phyloP scores from a whole-genome alignment of 2,329 filamentous ascomycete species.

The Lachnellula willkommii region DNA sequence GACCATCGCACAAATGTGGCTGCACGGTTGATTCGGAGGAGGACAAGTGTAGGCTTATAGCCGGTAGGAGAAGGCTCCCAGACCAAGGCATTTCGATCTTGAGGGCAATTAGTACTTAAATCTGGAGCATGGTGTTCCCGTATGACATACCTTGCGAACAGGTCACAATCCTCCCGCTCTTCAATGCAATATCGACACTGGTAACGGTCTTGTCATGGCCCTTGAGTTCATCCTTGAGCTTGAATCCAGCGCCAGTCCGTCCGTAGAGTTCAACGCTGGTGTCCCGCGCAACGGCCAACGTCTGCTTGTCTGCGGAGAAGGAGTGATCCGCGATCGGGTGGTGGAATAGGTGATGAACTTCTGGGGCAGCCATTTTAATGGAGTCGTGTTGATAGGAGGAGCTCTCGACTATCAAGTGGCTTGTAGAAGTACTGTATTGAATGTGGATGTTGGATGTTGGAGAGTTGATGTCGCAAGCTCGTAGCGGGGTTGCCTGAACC shows the following conservation, averaged over 20 bases:
- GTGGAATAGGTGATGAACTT: slow-evolving; percentile 97
- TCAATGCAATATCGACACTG: slow-evolving; percentile 89
- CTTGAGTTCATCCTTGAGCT: slow-evolving; percentile 84
- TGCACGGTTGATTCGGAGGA: slow-evolving; percentile 93
- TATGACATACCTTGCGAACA: slow-evolving; percentile 76
- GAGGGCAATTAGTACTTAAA: slow-evolving; percentile 4
- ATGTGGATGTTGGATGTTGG: slow-evolving; percentile 2
- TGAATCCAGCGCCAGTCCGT: slow-evolving; percentile 66
- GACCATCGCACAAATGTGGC: slow-evolving; percentile 98
- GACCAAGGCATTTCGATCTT: slow-evolving; percentile 94
- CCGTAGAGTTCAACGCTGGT: slow-evolving; percentile 85
- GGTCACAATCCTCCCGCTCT: slow-evolving; percentile 88
- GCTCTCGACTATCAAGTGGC: slow-evolving; percentile 87
- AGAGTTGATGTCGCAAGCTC: background rate
- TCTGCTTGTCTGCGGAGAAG: slow-evolving; percentile 86
- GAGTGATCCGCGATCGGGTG: slow-evolving; percentile 95
- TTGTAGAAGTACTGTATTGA: slow-evolving; percentile 8
- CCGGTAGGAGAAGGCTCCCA: slow-evolving; percentile 92
- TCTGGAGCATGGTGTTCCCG: background rate
- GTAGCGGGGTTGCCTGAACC: slow-evolving; percentile 6
- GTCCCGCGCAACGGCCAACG: slow-evolving; percentile 86
- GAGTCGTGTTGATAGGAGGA: slow-evolving; percentile 68
- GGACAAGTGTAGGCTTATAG: slow-evolving; percentile 95
- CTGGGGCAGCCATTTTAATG: slow-evolving; percentile 67
- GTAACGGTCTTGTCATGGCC: slow-evolving; percentile 97